Conservation (phyloP, 176 grass and related monocot species). For the Miscanthus lutarioriparius region DNA sequence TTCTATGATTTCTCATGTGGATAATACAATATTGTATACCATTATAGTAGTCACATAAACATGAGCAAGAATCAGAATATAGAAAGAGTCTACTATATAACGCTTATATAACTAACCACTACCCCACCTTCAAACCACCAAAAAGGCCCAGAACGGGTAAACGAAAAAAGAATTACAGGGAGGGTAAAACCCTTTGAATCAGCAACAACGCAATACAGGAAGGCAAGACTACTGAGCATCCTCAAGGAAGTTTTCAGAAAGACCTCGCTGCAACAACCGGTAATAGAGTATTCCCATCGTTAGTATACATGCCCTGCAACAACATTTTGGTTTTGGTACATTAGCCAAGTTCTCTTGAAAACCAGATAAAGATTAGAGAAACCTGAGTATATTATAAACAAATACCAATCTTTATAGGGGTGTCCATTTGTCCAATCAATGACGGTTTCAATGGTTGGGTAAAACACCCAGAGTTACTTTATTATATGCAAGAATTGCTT, state of each 20-base stretch:
- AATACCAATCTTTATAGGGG: background rate
- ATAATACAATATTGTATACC: slow-evolving; percentile 27
- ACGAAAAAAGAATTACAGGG: slow-evolving; percentile 23
- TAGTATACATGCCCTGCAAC: slow-evolving; percentile 88
- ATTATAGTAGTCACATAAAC: slow-evolving; percentile 39
- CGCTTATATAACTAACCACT: slow-evolving; percentile 40
- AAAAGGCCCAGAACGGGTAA: slow-evolving; percentile 23
- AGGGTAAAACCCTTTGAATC: slow-evolving; percentile 41
- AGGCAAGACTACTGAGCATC: slow-evolving; percentile 65
- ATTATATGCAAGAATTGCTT: background rate
- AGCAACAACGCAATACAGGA: slow-evolving; percentile 24
- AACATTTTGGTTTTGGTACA: slow-evolving; percentile 11
- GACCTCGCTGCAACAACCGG: slow-evolving; percentile 75
- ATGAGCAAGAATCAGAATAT: slow-evolving; percentile 41
- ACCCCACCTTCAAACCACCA: slow-evolving; percentile 26
- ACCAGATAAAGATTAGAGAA: background rate
- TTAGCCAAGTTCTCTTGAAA: slow-evolving; percentile 22
- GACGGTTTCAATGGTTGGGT: background rate
- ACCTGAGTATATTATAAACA: background rate
- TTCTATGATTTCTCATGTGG: slow-evolving; percentile 11
- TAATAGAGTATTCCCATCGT: slow-evolving; percentile 98
- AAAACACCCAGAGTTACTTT: background rate
- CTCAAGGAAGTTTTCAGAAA: slow-evolving; percentile 63
- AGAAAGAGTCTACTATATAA: slow-evolving; percentile 45
- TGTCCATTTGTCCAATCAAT: background rate